These are phyloP conservation scores for Acacia crassicarpa DNA, from an alignment of 306 rosid genomes.

Conservation along the genomic window DNA sequence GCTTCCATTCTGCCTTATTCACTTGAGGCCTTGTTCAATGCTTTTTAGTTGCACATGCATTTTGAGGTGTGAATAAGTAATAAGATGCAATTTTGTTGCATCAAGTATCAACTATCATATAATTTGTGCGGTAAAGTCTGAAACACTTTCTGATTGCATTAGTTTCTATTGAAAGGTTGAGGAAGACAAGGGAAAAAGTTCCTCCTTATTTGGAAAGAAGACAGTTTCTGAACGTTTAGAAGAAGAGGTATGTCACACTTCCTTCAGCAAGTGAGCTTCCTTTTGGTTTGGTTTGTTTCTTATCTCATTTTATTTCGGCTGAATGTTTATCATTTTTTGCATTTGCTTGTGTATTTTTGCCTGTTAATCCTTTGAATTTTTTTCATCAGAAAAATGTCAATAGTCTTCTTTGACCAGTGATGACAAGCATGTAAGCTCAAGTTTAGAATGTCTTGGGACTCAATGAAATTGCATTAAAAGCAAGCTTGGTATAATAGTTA, in stretches of 20 bases:
- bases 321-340: conserved; percentile 2
- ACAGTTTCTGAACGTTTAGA: conserved; percentile 72
- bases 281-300: neutral
- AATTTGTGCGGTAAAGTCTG: neutral
- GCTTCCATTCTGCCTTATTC: conserved; percentile 47
- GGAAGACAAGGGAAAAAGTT: conserved; percentile 80
- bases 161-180: conserved; percentile 58
- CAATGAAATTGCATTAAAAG: no score
- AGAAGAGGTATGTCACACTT: conserved; percentile 71
- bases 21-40: neutral
- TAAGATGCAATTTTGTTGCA: conserved; percentile 19
- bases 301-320: conserved; percentile 2
- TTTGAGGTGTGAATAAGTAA: conserved; percentile 9
- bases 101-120: conserved; percentile 4
- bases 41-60: conserved; percentile 12
- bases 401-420: no score
- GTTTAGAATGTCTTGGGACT: no score
- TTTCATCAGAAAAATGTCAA: no score
- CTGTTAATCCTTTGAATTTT: neutral
- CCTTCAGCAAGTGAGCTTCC: neutral
- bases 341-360: conserved; percentile 17
- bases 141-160: conserved; percentile 18
- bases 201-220: conserved; percentile 57
- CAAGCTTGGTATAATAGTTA: no score
- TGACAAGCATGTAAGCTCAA: no score